These are phyloP conservation scores for Amanita polypyramis DNA, from an alignment of 768 basidiomycete genomes.

Conservation along the genomic window DNA sequence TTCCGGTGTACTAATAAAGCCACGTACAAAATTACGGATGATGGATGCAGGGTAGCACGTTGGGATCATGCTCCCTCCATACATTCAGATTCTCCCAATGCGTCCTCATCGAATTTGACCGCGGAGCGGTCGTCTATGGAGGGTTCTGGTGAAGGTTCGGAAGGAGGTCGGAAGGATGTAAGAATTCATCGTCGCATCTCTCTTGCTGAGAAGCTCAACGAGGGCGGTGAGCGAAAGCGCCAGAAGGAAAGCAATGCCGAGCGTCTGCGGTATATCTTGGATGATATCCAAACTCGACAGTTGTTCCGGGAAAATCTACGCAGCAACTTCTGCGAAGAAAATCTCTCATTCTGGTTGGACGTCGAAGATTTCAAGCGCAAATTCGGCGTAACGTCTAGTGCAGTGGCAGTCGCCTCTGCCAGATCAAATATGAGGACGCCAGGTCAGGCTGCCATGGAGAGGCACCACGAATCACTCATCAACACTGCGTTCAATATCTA, in stretches of 20 bases:
- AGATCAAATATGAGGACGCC: constrained; percentile 36
- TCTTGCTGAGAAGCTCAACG: constrained; percentile 64
- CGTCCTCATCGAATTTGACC: constrained; percentile 53
- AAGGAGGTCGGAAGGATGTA: constrained; percentile 29
- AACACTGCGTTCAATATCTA: constrained; percentile 91
- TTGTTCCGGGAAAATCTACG: constrained; percentile 94
- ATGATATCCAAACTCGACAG: constrained; percentile 79
- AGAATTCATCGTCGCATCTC: constrained; percentile 76
- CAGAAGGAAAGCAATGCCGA: constrained; percentile 87
- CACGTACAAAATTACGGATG: constrained; percentile 89
- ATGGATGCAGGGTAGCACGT: constrained; percentile 75
- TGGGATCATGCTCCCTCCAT: constrained; percentile 55
- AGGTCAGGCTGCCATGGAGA: constrained; percentile 88
- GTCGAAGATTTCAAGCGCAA: constrained; percentile 95
- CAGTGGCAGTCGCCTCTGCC: constrained; percentile 49
- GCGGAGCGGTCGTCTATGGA: constrained; percentile 57
- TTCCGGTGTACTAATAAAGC: constrained; percentile 95
- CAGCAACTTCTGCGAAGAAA: constrained; percentile 96
- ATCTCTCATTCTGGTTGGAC: constrained; percentile 94
- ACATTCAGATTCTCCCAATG: constrained; percentile 46
- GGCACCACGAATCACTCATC: constrained; percentile 91
- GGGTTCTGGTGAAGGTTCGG: constrained; percentile 25
- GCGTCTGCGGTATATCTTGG: constrained; percentile 83
- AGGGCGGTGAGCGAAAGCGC: constrained; percentile 43
- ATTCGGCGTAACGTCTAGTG: constrained; percentile 92